These are phyloP conservation scores for Pisolithus marmoratus DNA, from an alignment of 768 basidiomycete species.

Conservation along the genomic window DNA sequence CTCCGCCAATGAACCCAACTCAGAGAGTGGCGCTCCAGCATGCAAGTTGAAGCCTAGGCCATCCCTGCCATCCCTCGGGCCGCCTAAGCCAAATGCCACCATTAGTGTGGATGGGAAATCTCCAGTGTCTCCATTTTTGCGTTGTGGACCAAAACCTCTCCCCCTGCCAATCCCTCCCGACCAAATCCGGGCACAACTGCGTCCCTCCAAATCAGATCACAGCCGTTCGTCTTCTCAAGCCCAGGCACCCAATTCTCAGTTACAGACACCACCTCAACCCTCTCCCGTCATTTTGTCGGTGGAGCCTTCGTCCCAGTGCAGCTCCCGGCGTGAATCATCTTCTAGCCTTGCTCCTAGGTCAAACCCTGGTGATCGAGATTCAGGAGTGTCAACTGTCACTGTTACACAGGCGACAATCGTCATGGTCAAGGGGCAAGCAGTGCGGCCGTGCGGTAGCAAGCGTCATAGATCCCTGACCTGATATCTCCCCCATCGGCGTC, in stretches of 20 bases:
- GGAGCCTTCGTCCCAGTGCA: background rate
- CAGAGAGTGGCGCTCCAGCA: constrained; percentile 16
- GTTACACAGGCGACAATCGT: constrained; percentile 40
- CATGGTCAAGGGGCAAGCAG: constrained; percentile 42
- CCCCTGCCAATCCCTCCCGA: constrained; percentile 22
- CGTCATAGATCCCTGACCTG: constrained; percentile 34
- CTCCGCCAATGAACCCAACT: background rate
- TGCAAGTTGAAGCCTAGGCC: constrained; percentile 19
- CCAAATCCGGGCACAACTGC: constrained; percentile 25
- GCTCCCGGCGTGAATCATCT: constrained; percentile 11
- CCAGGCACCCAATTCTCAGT: background rate
- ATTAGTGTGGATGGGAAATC: constrained; percentile 18
- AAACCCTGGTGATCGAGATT: constrained; percentile 24
- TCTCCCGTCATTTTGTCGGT: constrained; percentile 3
- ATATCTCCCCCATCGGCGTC: constrained; percentile 13
- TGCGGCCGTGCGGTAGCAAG: constrained; percentile 49
- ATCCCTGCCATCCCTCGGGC: constrained; percentile 5
- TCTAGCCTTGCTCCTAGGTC: constrained; percentile 11
- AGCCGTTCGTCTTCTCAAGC: constrained; percentile 12
- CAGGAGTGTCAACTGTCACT: constrained; percentile 36
- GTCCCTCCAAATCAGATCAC: constrained; percentile 20
- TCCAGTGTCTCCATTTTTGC: constrained; percentile 19
- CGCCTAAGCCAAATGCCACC: constrained; percentile 15
- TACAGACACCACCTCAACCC: constrained; percentile 7
- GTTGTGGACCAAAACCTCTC: constrained; percentile 19